Evolutionary conservation across 1,284 basidiomycete species (phyloP).

Genomic region (Papiliotrema laurentii): DNA sequence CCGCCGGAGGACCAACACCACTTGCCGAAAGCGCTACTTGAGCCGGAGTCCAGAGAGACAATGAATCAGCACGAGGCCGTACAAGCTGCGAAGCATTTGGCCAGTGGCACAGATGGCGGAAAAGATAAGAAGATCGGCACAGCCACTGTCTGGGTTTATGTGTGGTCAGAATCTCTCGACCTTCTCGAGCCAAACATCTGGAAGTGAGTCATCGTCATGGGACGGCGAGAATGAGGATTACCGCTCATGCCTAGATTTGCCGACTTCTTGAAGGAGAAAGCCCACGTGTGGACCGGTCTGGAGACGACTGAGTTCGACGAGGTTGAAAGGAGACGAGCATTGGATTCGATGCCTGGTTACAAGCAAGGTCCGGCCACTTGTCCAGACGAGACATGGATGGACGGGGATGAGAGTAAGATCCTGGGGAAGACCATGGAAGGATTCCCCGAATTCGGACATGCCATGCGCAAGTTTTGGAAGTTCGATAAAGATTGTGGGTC

Average conservation of each 20-base stretch:
- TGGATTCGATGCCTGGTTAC: not conserved
- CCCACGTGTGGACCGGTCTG: conserved; percentile 28
- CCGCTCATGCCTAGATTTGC: conserved; percentile 22
- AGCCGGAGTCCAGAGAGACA: conserved; percentile 24
- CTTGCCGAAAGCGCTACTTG: conserved; percentile 44
- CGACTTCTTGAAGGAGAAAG: conserved; percentile 34
- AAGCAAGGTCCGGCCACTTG: not conserved
- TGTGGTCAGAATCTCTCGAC: conserved; percentile 55
- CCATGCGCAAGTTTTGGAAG: conserved; percentile 57
- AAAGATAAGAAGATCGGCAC: conserved; percentile 5
- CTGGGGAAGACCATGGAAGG: conserved; percentile 24
- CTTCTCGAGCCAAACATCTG: conserved; percentile 61
- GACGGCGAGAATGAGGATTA: not conserved
- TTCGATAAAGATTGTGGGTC: conserved; percentile 55
- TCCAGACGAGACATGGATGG: not conserved
- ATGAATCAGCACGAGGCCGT: conserved; percentile 11
- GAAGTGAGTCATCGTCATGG: conserved; percentile 56
- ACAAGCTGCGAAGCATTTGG: conserved; percentile 2
- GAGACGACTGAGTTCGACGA: conserved; percentile 34
- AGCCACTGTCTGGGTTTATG: conserved; percentile 60
- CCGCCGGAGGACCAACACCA: conserved; percentile 24
- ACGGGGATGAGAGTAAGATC: conserved; percentile 17
- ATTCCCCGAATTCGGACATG: conserved; percentile 55
- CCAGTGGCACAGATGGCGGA: not conserved
- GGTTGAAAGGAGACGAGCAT: conserved; percentile 25